These are phyloP conservation scores for Apiotrichum veenhuisii DNA, from an alignment of 1,284 basidiomycete species.

Conservation along the genomic window DNA sequence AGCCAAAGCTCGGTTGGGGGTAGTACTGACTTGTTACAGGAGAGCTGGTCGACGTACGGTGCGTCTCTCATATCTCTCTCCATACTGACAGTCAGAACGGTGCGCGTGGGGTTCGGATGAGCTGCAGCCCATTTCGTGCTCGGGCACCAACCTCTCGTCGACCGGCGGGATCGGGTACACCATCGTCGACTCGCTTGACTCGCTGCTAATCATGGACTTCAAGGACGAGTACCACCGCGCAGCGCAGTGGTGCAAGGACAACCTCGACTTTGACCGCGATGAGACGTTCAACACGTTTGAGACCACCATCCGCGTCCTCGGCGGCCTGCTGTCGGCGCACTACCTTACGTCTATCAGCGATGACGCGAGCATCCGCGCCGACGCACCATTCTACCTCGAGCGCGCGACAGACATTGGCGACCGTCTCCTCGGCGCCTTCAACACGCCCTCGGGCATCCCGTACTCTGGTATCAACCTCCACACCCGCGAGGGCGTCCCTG, in stretches of 20 bases:
- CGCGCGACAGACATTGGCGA: conserved; percentile 76
- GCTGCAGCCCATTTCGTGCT: conserved; percentile 72
- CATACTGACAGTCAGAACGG: conserved; percentile 56
- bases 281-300: conserved; percentile 87
- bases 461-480: conserved; percentile 73
- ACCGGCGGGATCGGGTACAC: conserved; percentile 81
- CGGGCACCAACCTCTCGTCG: conserved; percentile 69
- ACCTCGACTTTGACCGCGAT: conserved; percentile 72
- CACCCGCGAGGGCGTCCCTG: conserved; percentile 61
- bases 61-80: too few relatives aligned
- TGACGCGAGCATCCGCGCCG: conserved; percentile 50
- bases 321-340: conserved; percentile 78
- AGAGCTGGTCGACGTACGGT: conserved; percentile 79
- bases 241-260: conserved; percentile 67
- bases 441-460: conserved; percentile 76
- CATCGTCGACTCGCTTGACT: conserved; percentile 77
- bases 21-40: conserved; percentile 50
- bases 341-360: conserved; percentile 55
- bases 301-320: conserved; percentile 76
- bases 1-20: background rate
- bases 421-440: conserved; percentile 78
- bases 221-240: conserved; percentile 73
- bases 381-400: conserved; percentile 66
- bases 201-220: conserved; percentile 80
- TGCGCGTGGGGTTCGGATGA: conserved; percentile 83